Conservation (phyloP, 805 yeast species). For the Metschnikowia borealis region DNA sequence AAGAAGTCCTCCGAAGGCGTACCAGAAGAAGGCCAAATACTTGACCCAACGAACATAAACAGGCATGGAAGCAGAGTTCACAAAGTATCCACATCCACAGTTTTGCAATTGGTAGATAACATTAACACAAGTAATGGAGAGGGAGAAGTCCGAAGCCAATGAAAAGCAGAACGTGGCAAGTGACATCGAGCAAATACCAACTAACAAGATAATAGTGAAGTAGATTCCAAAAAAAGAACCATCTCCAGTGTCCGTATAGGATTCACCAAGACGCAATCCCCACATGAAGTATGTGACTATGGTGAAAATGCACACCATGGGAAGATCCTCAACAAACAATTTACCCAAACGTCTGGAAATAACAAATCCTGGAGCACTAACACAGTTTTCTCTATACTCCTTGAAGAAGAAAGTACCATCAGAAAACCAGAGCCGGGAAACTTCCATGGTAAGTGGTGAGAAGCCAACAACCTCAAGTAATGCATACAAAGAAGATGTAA, state of each 20-base stretch:
- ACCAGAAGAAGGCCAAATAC: constrained; percentile 74
- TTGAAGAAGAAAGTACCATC: constrained; percentile 41
- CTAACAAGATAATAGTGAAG: constrained; percentile 55
- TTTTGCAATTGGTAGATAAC: constrained; percentile 66
- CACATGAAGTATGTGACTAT: constrained; percentile 70
- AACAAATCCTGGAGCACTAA: constrained; percentile 63
- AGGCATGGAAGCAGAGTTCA: constrained; percentile 69
- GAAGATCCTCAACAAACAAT: constrained; percentile 63
- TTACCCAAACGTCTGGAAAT: constrained; percentile 64
- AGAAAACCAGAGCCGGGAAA: constrained; percentile 35
- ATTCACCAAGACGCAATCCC: constrained; percentile 48
- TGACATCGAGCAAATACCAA: constrained; percentile 53
- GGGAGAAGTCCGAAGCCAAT: constrained; percentile 55
- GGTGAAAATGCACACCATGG: constrained; percentile 56
- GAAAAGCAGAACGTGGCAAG: constrained; percentile 53
- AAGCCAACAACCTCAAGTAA: constrained; percentile 39
- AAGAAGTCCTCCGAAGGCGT: constrained; percentile 63
- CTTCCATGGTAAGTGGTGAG: constrained; percentile 36
- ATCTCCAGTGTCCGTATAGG: constrained; percentile 10
- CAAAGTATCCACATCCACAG: constrained; percentile 78
- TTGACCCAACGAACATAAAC: constrained; percentile 85
- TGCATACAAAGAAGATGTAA: constrained; percentile 35
- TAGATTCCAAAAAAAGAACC: constrained; percentile 50
- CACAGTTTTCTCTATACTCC: constrained; percentile 68
- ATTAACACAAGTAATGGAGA: constrained; percentile 59